phyloP scores from a whole-genome alignment of 768 basidiomycete species.

The Rhizopogon roseolus region DNA sequence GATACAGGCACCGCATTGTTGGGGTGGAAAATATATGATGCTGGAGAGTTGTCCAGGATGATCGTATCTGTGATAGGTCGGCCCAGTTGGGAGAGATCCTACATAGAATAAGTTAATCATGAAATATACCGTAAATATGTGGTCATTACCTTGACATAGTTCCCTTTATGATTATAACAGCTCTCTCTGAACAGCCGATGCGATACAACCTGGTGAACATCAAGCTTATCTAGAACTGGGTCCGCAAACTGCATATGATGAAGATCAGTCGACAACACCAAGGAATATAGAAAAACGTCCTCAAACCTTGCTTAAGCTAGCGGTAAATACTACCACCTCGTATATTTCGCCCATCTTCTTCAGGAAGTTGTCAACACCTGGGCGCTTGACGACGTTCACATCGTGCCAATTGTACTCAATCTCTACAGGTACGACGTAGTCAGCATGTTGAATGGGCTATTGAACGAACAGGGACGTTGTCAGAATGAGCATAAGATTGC shows the following conservation, averaged over 20 bases:
- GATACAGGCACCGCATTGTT: conserved; percentile 77
- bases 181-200: conserved; percentile 92
- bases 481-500: conserved; percentile 4
- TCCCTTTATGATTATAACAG: conserved; percentile 93
- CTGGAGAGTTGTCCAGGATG: conserved; percentile 77
- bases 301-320: conserved; percentile 83
- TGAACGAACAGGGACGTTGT: background rate
- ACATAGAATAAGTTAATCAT: background rate
- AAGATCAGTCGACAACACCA: background rate
- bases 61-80: conserved; percentile 62
- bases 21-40: conserved; percentile 78
- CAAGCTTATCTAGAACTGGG: conserved; percentile 90
- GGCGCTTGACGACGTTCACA: conserved; percentile 92
- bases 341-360: conserved; percentile 95
- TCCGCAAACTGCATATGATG: conserved; percentile 75
- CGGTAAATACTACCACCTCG: conserved; percentile 93
- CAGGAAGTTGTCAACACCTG: conserved; percentile 94
- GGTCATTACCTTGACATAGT: conserved; percentile 83
- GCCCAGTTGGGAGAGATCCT: conserved; percentile 75
- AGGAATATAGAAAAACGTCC: conserved; percentile 13
- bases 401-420: conserved; percentile 95
- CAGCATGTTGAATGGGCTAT: conserved; percentile 81
- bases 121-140: conserved; percentile 2
- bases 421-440: conserved; percentile 94
- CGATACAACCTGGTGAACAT: conserved; percentile 79